Percentiles rank a stretch among this genome's conserved stretches.
Evolutionary conservation across 352 stramenopile species (phyloP).

Genomic region (Vaucheria bursata): DNA sequence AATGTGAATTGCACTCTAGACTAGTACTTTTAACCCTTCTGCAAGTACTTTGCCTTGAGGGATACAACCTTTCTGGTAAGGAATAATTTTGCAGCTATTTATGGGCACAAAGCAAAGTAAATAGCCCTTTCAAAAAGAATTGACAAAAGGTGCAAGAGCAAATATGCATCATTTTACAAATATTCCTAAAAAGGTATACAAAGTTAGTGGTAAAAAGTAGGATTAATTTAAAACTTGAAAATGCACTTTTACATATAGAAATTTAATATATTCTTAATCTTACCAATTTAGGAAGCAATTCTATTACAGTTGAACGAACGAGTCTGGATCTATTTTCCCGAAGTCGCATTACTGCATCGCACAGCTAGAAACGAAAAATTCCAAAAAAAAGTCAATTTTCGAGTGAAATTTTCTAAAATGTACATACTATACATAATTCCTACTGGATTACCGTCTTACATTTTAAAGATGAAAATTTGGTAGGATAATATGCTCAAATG

Average conservation of each 20-base stretch:
- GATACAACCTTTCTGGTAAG: too few relatives aligned
- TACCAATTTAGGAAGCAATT: constrained; percentile 24
- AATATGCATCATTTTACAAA: not conserved
- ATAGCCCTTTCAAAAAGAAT: not conserved
- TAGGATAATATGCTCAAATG: not conserved
- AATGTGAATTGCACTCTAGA: too few relatives aligned
- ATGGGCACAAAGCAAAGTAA: too few relatives aligned
- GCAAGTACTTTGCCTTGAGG: too few relatives aligned
- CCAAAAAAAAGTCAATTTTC: not conserved
- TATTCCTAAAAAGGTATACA: not conserved
- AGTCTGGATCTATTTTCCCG: constrained; percentile 66
- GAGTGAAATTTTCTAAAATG: not conserved
- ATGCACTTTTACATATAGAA: not conserved
- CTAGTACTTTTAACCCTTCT: too few relatives aligned
- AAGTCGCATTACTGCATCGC: constrained; percentile 81
- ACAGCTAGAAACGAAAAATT: constrained; percentile 49
- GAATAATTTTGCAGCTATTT: too few relatives aligned
- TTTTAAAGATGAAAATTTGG: not conserved
- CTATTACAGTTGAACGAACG: constrained; percentile 15
- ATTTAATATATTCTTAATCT: not conserved
- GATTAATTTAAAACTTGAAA: not conserved
- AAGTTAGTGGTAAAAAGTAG: not conserved
- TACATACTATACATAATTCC: not conserved
- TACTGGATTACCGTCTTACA: not conserved
- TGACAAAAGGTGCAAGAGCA: not conserved